phyloP scores from a whole-genome alignment of 805 yeast species.

The Hagleromyces aurorensis region DNA sequence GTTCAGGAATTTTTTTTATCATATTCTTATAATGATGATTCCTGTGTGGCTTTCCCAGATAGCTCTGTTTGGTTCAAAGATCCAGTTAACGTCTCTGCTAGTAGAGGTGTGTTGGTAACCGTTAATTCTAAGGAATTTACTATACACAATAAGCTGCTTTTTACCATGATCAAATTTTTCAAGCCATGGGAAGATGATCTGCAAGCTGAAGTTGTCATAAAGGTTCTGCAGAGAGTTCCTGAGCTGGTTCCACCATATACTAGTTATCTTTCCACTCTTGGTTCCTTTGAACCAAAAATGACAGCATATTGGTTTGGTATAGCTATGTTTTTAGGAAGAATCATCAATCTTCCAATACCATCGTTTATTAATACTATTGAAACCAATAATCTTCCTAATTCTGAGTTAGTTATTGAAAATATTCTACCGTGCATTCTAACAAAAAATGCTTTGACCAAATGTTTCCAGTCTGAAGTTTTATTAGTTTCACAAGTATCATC shows the following conservation, averaged over 20 bases:
- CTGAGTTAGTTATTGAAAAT: slow-evolving; percentile 40
- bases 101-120: slow-evolving; percentile 37
- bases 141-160: slow-evolving; percentile 60
- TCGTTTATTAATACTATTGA: slow-evolving; percentile 24
- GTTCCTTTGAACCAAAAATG: slow-evolving; percentile 69
- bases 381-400: slow-evolving; percentile 30
- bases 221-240: slow-evolving; percentile 45
- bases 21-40: slow-evolving; percentile 41
- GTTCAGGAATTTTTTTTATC: slow-evolving; percentile 42
- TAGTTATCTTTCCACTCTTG: slow-evolving; percentile 50
- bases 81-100: slow-evolving; percentile 16
- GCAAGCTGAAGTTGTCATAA: slow-evolving; percentile 49
- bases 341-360: slow-evolving; percentile 54
- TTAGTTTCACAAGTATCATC: slow-evolving; percentile 57
- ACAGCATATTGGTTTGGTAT: slow-evolving; percentile 80
- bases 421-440: slow-evolving; percentile 61
- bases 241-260: slow-evolving; percentile 72
- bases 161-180: slow-evolving; percentile 51
- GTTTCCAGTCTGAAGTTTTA: slow-evolving; percentile 42
- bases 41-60: slow-evolving; percentile 40
- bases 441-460: slow-evolving; percentile 47
- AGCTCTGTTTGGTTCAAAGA: slow-evolving; percentile 45
- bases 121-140: slow-evolving; percentile 47
- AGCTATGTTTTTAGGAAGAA: slow-evolving; percentile 50
- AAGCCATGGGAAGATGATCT: slow-evolving; percentile 74